Conservation (phyloP, 331 rosid species). For the Phaseolus coccineus region DNA sequence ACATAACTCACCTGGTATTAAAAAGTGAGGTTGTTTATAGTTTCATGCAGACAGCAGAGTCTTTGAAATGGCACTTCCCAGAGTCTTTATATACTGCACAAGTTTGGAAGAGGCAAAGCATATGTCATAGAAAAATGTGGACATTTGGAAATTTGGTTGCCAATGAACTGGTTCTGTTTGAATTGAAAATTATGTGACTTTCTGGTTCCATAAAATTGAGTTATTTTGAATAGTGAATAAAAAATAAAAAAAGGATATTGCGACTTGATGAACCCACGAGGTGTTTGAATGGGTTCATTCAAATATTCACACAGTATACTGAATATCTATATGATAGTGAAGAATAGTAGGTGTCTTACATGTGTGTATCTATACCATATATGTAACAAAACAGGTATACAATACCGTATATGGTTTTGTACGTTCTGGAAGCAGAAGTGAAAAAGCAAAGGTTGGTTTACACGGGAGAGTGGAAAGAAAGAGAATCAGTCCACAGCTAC, state of each 20-base stretch:
- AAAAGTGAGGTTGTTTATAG: slow-evolving; percentile 24
- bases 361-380: no score
- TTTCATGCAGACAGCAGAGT: slow-evolving; percentile 19
- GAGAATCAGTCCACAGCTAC: slow-evolving; percentile 9
- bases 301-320: slow-evolving; percentile 7
- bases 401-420: slow-evolving; percentile 4
- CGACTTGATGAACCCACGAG: slow-evolving; percentile 46
- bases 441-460: neutral
- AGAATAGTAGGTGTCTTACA: neutral
- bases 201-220: slow-evolving; percentile 28
- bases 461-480: neutral
- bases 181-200: slow-evolving; percentile 39
- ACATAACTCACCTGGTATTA: slow-evolving; percentile 34
- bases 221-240: slow-evolving; percentile 24
- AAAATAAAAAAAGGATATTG: neutral
- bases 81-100: slow-evolving; percentile 28
- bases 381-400: no score
- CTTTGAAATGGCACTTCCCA: slow-evolving; percentile 23
- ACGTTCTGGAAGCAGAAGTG: neutral
- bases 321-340: no score
- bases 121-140: slow-evolving; percentile 36
- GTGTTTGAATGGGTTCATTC: slow-evolving; percentile 45
- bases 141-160: slow-evolving; percentile 33
- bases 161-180: slow-evolving; percentile 27
- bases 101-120: slow-evolving; percentile 36